Percentiles rank a stretch among this genome's conserved stretches.
Conservation (phyloP, 345 rosid species). For the Cardamine occulta region DNA sequence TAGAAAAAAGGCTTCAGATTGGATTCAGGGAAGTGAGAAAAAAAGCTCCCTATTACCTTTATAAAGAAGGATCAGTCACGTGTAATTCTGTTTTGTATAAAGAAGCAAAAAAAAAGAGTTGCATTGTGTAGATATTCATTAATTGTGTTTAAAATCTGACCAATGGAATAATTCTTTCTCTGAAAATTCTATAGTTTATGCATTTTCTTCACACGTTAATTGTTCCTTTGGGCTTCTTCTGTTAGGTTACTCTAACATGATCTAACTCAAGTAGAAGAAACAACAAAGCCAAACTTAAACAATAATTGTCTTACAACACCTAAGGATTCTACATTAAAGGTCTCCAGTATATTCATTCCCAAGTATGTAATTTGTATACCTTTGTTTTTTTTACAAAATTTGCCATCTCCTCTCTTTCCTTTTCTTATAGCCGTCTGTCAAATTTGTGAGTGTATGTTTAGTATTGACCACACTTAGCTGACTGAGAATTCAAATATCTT, state of each 20-base stretch:
- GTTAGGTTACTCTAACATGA: neutral
- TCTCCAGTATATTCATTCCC: neutral
- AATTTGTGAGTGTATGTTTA: neutral
- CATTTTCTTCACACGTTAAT: constrained; percentile 1
- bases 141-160: constrained; percentile 34
- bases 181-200: constrained; percentile 23
- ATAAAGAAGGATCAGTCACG: constrained; percentile 29
- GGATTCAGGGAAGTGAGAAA: constrained; percentile 32
- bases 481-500: neutral
- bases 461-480: constrained; percentile 4
- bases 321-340: neutral
- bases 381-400: constrained; percentile 32
- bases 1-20: constrained; percentile 24
- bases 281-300: neutral
- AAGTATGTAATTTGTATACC: constrained; percentile 31
- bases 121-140: constrained; percentile 36
- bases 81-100: constrained; percentile 40
- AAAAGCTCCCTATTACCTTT: constrained; percentile 21
- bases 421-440: neutral
- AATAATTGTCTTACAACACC: neutral
- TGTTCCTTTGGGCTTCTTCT: neutral
- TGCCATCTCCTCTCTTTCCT: constrained; percentile 6
- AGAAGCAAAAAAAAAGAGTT: constrained; percentile 9
- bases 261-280: neutral
- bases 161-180: constrained; percentile 6